These are phyloP conservation scores for Lachnellula hyalina DNA, from an alignment of 2,329 filamentous ascomycete genomes.

Conservation along the genomic window DNA sequence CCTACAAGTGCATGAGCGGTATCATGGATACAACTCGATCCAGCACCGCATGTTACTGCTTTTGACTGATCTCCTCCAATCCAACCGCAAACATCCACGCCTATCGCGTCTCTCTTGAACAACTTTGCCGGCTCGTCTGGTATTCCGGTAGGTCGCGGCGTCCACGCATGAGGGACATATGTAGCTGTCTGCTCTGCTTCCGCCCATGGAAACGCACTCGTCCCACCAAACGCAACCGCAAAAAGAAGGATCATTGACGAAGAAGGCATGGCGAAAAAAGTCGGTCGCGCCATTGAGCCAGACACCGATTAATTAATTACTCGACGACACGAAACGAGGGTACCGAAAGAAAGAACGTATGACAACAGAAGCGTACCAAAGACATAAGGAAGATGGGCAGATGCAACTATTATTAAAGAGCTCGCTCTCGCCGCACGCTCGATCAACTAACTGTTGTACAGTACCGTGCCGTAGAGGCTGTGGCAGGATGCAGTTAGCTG, in stretches of 20 bases:
- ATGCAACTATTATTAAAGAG: neutral
- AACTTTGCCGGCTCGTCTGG: slow-evolving; percentile 17
- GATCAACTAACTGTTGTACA: neutral
- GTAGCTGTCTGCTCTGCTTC: slow-evolving; percentile 20
- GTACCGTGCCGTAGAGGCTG: no score
- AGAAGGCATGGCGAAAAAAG: slow-evolving; percentile 27
- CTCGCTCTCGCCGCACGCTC: neutral
- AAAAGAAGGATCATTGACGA: slow-evolving; percentile 22
- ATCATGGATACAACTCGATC: slow-evolving; percentile 29
- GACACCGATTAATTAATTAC: no score
- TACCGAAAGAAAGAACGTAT: neutral
- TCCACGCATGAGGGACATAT: slow-evolving; percentile 24
- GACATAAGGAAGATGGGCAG: neutral
- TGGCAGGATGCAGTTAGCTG: no score
- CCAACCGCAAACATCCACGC: slow-evolving; percentile 29
- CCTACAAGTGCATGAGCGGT: slow-evolving; percentile 24
- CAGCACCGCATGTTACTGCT: slow-evolving; percentile 21
- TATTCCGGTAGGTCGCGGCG: slow-evolving; percentile 24
- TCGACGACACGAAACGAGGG: neutral
- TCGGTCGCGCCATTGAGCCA: slow-evolving; percentile 14
- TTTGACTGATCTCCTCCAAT: slow-evolving; percentile 19
- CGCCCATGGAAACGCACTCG: slow-evolving; percentile 24
- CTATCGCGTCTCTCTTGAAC: slow-evolving; percentile 23
- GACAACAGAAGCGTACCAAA: neutral
- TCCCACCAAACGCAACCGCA: slow-evolving; percentile 15